A percentile compares a stretch with the other conserved stretches of the same genome.
Evolutionary conservation across 768 basidiomycete species (phyloP).

Genomic region (Roridomyces roridus): DNA sequence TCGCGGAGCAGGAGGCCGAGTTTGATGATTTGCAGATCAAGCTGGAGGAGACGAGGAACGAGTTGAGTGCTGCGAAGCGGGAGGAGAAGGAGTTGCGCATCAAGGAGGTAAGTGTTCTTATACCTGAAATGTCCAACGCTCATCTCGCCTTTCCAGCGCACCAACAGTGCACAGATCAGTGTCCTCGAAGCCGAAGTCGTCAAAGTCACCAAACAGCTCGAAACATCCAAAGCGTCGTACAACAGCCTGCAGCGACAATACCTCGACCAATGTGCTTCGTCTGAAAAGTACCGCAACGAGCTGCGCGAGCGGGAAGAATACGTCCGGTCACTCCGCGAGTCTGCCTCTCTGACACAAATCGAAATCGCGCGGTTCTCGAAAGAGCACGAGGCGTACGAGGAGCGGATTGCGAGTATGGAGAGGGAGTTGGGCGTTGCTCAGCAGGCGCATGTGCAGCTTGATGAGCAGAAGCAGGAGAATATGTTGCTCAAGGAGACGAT

Average conservation of each 20-base stretch:
- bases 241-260: constrained; percentile 86
- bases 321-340: constrained; percentile 69
- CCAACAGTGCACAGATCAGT: constrained; percentile 68
- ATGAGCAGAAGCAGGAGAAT: constrained; percentile 96
- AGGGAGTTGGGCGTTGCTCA: constrained; percentile 72
- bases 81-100: constrained; percentile 92
- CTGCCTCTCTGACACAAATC: constrained; percentile 61
- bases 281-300: constrained; percentile 79
- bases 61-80: constrained; percentile 79
- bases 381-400: constrained; percentile 76
- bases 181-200: constrained; percentile 80
- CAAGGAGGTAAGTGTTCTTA: constrained; percentile 70
- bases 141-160: constrained; percentile 53
- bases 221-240: constrained; percentile 75
- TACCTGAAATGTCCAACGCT: neutral
- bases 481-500: constrained; percentile 94
- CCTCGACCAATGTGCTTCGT: constrained; percentile 82
- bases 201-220: constrained; percentile 76
- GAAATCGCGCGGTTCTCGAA: constrained; percentile 71
- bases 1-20: constrained; percentile 82
- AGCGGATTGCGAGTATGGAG: constrained; percentile 73
- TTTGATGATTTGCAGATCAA: constrained; percentile 79
- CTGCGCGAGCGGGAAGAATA: constrained; percentile 79
- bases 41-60: constrained; percentile 79
- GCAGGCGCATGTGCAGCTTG: constrained; percentile 74